Evolutionary conservation across 805 yeast genomes (phyloP).

Genomic region (Monosporozyma yasuniensis): DNA sequence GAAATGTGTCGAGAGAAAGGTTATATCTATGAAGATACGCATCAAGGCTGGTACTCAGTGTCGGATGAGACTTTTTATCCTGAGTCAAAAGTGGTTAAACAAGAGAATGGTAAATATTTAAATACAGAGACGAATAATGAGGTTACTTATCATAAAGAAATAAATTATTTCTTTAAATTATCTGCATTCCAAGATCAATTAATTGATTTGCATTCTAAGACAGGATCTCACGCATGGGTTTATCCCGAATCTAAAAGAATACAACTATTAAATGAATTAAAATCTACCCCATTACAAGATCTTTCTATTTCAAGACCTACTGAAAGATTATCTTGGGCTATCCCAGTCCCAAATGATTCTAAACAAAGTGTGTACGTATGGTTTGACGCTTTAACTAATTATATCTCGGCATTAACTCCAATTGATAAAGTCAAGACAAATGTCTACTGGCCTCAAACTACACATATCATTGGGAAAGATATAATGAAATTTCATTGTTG

Average conservation of each 20-base stretch:
- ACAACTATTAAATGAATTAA: conserved; percentile 51
- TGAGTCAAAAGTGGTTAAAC: conserved; percentile 52
- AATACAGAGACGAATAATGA: conserved; percentile 62
- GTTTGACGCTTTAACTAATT: conserved; percentile 91
- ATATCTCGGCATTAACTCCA: conserved; percentile 64
- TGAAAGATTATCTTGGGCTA: conserved; percentile 77
- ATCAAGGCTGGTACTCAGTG: conserved; percentile 89
- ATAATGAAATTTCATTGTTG: conserved; percentile 81
- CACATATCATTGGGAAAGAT: conserved; percentile 88
- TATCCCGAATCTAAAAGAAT: conserved; percentile 50
- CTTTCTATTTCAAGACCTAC: conserved; percentile 83
- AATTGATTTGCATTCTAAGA: conserved; percentile 36
- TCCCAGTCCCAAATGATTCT: conserved; percentile 72
- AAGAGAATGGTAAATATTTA: conserved; percentile 19
- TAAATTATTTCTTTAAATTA: conserved; percentile 77
- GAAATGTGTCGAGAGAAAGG: conserved; percentile 46
- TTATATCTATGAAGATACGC: conserved; percentile 71
- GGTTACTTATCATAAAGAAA: conserved; percentile 69
- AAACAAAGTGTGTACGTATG: conserved; percentile 85
- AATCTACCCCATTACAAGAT: conserved; percentile 43
- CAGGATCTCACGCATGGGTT: conserved; percentile 47
- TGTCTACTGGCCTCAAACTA: conserved; percentile 34
- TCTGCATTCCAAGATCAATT: conserved; percentile 50
- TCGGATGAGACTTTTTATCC: conserved; percentile 94
- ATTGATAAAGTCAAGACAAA: conserved; percentile 26